Percentiles rank a stretch among this genome's conserved stretches.
These are phyloP conservation scores for Lactifluus rugatus DNA, from an alignment of 768 basidiomycete genomes.

Conservation along the genomic window DNA sequence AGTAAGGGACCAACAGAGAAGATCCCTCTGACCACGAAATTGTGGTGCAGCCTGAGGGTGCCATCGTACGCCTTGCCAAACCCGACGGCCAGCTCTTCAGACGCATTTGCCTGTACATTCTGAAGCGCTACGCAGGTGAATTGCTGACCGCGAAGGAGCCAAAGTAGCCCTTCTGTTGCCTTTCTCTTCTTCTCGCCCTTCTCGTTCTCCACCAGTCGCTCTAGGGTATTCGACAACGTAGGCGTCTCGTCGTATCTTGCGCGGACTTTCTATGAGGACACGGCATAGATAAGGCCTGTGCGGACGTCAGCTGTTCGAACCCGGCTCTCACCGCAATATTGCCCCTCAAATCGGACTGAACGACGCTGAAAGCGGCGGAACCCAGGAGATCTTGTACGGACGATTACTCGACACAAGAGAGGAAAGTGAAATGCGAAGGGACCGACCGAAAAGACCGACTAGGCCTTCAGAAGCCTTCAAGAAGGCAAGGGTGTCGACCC, in stretches of 20 bases:
- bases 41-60: slow-evolving; percentile 81
- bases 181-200: slow-evolving; percentile 76
- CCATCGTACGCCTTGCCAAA: slow-evolving; percentile 76
- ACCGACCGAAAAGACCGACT: slow-evolving; percentile 81
- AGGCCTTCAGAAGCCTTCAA: slow-evolving; percentile 84
- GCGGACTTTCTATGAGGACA: slow-evolving; percentile 71
- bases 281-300: not conserved
- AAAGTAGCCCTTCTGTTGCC: slow-evolving; percentile 87
- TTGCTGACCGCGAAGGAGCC: slow-evolving; percentile 84
- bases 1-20: slow-evolving; percentile 40
- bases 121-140: slow-evolving; percentile 84
- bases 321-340: slow-evolving; percentile 69
- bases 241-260: slow-evolving; percentile 65
- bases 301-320: not conserved
- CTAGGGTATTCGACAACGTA: slow-evolving; percentile 61
- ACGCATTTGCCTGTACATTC: slow-evolving; percentile 53
- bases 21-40: slow-evolving; percentile 51
- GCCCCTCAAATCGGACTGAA: slow-evolving; percentile 79
- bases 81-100: slow-evolving; percentile 52
- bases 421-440: not conserved
- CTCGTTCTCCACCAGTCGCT: slow-evolving; percentile 76
- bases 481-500: slow-evolving; percentile 83
- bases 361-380: slow-evolving; percentile 70
- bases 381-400: slow-evolving; percentile 63
- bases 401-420: not conserved